A percentile compares a stretch with the other conserved stretches of the same genome.
Conservation (phyloP, 495 filamentous ascomycete species). For the Tuber melanosporum region DNA sequence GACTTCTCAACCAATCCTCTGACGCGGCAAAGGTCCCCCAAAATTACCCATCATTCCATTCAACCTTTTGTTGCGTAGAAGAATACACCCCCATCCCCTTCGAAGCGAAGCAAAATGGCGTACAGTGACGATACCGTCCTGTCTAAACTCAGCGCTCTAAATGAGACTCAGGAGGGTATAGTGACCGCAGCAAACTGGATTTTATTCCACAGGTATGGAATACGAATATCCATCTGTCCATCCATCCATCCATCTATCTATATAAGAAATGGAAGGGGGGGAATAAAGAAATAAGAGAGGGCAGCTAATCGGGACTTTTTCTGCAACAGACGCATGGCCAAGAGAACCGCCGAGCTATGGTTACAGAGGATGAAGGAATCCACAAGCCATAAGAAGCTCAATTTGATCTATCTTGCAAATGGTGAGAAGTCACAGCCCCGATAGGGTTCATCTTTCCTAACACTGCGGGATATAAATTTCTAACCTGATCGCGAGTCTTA, state of each 20-base stretch:
- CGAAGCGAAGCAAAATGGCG: conserved; percentile 55
- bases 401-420: conserved; percentile 91
- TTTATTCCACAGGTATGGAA: conserved; percentile 86
- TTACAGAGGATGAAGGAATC: conserved; percentile 80
- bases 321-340: conserved; percentile 70
- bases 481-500: conserved; percentile 40
- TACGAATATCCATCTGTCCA: not conserved
- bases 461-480: conserved; percentile 8
- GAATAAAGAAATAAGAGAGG: not conserved
- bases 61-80: conserved; percentile 14
- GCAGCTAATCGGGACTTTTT: conserved; percentile 10
- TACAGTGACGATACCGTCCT: conserved; percentile 90
- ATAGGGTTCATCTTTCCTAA: conserved; percentile 19
- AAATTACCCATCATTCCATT: conserved; percentile 14
- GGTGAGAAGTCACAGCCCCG: conserved; percentile 49
- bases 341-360: conserved; percentile 83
- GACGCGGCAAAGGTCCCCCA: conserved; percentile 14
- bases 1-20: conserved; percentile 10
- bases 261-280: not conserved
- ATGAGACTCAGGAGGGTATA: conserved; percentile 94
- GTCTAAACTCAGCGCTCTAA: conserved; percentile 87
- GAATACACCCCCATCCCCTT: conserved; percentile 17
- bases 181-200: conserved; percentile 96
- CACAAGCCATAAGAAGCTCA: conserved; percentile 72
- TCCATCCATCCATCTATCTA: not conserved